Evolutionary conservation across 1,284 basidiomycete species (phyloP), one percentile per base, ranked within the genome.

Genomic region (Ustilago esculenta): DNA sequence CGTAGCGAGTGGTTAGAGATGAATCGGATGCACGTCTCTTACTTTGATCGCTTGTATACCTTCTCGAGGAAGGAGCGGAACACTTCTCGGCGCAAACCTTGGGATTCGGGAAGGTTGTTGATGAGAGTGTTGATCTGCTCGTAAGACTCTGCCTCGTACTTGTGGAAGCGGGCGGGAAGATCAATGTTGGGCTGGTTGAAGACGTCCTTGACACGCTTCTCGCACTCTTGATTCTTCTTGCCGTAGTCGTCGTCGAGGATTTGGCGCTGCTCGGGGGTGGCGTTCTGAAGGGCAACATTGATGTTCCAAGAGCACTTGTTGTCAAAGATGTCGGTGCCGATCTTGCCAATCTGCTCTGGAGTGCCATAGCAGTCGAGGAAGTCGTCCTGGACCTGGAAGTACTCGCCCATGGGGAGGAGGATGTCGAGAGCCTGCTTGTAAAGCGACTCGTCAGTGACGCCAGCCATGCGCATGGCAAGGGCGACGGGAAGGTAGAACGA

Each of bases 251-350:
- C 84, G 72, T 88, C 87, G 41, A 88, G 84, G 21, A 86, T 73
- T 57, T 84, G 81, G 40, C 87, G 83, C 80, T 88, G 87, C 49
- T 86, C 85, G 86, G 87, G 70, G 84, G 88, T 86, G 87, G 92
- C 81, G 67, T 84, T 74, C 55, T 86, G 84, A 61, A 98, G 86
- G 27, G 94, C 95, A 17, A 89, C 89, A 84, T 97, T 98, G 83
- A 98, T 86, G 80, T 90, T 90, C 96, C 95, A 98, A 35, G 91
- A 92, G 85, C 96, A 98, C 85, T 98, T 98, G 88, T 98, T 98
- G 85, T 98, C 95, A 56, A 96, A 84, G 78, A 98, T 98, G 83
- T 98, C 96, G 18, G 95, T 98, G 27, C 95, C 96, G 70, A 98
- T 88, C 85, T 98, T 98, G 67, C 95, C 96, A 53, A 98, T 91